phyloP scores from a whole-genome alignment of 371 early-diverging fungal genomes.

The Synchytrium microbalum region DNA sequence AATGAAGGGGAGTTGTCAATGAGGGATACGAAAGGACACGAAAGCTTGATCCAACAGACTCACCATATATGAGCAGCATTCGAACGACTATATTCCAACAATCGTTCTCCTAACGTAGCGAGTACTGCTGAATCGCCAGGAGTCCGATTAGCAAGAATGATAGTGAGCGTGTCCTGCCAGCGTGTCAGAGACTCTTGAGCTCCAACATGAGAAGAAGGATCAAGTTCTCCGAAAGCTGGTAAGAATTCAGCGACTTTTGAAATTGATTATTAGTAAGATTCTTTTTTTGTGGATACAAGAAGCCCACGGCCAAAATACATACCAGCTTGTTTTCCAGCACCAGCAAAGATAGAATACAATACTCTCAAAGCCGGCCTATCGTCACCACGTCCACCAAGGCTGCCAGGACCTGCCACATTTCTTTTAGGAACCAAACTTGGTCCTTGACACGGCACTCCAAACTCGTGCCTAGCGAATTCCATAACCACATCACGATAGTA shows the following conservation, averaged over 20 bases:
- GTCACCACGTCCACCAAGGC: conserved; percentile 10
- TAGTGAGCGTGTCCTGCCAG: conserved; percentile 63
- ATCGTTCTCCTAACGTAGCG: conserved; percentile 66
- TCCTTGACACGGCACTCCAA: conserved; percentile 23
- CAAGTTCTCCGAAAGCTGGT: background rate
- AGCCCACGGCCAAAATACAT: conserved; percentile 11
- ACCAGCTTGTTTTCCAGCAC: conserved; percentile 52
- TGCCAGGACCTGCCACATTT: conserved; percentile 14
- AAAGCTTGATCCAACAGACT: conserved; percentile 10
- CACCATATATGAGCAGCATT: conserved; percentile 83
- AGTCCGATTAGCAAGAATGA: conserved; percentile 80
- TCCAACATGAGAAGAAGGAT: conserved; percentile 16
- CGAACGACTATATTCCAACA: conserved; percentile 50
- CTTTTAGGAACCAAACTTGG: conserved; percentile 20
- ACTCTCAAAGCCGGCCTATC: conserved; percentile 61
- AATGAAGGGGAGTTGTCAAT: conserved; percentile 11
- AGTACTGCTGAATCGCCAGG: conserved; percentile 65
- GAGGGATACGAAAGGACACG: conserved; percentile 9
- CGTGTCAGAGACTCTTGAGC: conserved; percentile 21
- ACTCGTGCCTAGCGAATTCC: conserved; percentile 55
- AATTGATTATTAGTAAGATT: conserved; percentile 14
- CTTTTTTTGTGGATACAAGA: too few species aligned
- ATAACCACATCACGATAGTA: conserved; percentile 73
- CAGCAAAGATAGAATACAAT: conserved; percentile 65
- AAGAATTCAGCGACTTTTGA: background rate